phyloP scores from a whole-genome alignment of 2,329 filamentous ascomycete species.

The Hypoxylon rubiginosum region DNA sequence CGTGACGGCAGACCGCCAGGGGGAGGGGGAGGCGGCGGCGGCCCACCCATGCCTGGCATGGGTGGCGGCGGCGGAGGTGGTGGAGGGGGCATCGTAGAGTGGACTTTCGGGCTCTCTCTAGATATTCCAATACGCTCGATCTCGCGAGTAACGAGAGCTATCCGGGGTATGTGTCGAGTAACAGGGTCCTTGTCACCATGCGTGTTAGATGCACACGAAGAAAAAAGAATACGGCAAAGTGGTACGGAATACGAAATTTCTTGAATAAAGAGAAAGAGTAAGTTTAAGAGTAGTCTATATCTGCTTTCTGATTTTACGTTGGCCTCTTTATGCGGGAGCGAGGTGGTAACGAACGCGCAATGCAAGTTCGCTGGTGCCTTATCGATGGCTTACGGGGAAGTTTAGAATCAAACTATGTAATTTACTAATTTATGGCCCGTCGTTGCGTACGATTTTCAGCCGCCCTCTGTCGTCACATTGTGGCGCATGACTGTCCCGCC shows the following conservation, averaged over 20 bases:
- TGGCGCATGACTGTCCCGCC: slow-evolving; percentile 29
- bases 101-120: slow-evolving; percentile 8
- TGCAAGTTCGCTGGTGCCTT: slow-evolving; percentile 21
- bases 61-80: slow-evolving; percentile 81
- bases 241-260: slow-evolving; percentile 8
- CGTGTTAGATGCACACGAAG: slow-evolving; percentile 3
- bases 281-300: slow-evolving; percentile 15
- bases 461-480: slow-evolving; percentile 38
- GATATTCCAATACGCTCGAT: neutral
- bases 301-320: slow-evolving; percentile 9
- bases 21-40: slow-evolving; percentile 75
- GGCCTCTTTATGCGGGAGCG: slow-evolving; percentile 9
- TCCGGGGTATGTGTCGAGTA: slow-evolving; percentile 1
- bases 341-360: slow-evolving; percentile 16
- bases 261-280: neutral
- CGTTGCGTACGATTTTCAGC: slow-evolving; percentile 25
- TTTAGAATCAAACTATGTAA: slow-evolving; percentile 14
- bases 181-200: slow-evolving; percentile 24
- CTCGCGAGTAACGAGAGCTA: neutral
- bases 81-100: slow-evolving; percentile 64
- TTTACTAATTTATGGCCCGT: slow-evolving; percentile 20
- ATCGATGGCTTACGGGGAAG: slow-evolving; percentile 25
- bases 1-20: slow-evolving; percentile 67
- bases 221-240: slow-evolving; percentile 20
- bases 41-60: slow-evolving; percentile 67